A percentile compares a stretch with the other conserved stretches of the same genome.
These are phyloP conservation scores for Papiliotrema flavescens DNA, from an alignment of 1,284 basidiomycete genomes.

Conservation along the genomic window DNA sequence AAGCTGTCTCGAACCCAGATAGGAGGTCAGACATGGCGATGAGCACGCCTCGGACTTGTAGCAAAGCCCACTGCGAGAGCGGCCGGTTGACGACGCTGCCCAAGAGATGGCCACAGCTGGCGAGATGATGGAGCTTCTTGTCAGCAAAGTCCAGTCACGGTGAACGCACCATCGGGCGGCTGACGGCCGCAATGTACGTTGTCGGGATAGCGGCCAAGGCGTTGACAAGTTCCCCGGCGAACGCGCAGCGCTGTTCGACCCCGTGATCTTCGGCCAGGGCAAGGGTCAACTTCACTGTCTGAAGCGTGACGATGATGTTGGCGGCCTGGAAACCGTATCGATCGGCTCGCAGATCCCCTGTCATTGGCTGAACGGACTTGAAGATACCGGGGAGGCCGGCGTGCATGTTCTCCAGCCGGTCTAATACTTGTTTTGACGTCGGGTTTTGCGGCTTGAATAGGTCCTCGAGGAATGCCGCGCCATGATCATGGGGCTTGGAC, in stretches of 20 bases:
- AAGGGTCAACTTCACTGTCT: slow-evolving; percentile 22
- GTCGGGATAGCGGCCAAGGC: slow-evolving; percentile 19
- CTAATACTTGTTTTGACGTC: neutral
- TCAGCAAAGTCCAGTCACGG: neutral
- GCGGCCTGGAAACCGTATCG: slow-evolving; percentile 21
- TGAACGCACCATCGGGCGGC: slow-evolving; percentile 24
- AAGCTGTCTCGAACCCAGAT: neutral
- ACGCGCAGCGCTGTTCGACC: slow-evolving; percentile 15
- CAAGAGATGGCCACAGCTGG: slow-evolving; percentile 19
- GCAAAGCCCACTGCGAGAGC: slow-evolving; percentile 13
- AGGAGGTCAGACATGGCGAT: slow-evolving; percentile 5
- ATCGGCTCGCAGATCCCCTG: slow-evolving; percentile 14
- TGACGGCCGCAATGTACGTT: slow-evolving; percentile 14
- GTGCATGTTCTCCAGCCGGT: slow-evolving; percentile 5
- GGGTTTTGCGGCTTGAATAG: slow-evolving; percentile 6
- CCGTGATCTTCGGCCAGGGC: slow-evolving; percentile 11
- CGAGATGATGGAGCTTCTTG: slow-evolving; percentile 21
- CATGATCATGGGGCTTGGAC: neutral
- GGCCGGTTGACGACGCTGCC: slow-evolving; percentile 21
- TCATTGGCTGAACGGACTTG: slow-evolving; percentile 13
- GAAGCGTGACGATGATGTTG: slow-evolving; percentile 21
- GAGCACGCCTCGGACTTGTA: slow-evolving; percentile 23
- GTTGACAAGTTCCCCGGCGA: slow-evolving; percentile 21
- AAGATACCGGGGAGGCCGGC: slow-evolving; percentile 9
- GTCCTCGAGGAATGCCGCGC: slow-evolving; percentile 4